phyloP scores from a whole-genome alignment of 768 basidiomycete species.

The Hericium coralloides region DNA sequence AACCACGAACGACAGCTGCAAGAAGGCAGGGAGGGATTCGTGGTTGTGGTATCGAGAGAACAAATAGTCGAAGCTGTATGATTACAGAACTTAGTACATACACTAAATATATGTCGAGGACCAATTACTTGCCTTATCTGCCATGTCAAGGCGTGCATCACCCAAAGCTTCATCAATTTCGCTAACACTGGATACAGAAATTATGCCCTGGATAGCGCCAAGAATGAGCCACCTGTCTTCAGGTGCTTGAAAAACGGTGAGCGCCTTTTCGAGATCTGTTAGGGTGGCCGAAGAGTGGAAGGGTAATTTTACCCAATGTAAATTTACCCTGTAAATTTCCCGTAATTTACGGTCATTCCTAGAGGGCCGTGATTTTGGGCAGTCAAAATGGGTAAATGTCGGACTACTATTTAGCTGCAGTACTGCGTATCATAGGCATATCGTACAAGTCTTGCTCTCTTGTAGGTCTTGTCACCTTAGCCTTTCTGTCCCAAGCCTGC shows the following conservation, averaged over 20 bases:
- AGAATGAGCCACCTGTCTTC: neutral
- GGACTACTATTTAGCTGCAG: no score
- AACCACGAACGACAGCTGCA: neutral
- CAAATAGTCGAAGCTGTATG: neutral
- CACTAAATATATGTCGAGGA: no score
- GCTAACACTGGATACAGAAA: neutral
- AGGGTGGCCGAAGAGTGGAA: slow-evolving; percentile 8
- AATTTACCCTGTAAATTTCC: no score
- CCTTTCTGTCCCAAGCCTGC: no score
- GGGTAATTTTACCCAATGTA: neutral
- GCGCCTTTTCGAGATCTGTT: neutral
- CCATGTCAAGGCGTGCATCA: neutral
- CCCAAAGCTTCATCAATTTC: neutral
- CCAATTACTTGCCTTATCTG: neutral
- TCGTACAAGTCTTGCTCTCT: no score
- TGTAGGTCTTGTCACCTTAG: no score
- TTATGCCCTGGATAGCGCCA: neutral
- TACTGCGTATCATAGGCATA: no score
- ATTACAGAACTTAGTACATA: no score
- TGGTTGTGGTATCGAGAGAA: neutral
- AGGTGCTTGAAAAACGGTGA: neutral
- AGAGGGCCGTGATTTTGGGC: no score
- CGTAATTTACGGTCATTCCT: no score
- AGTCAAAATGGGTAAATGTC: no score
- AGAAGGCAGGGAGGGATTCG: neutral